These are phyloP conservation scores for Metschnikowia orientalis DNA, from an alignment of 805 yeast genomes.

Conservation along the genomic window DNA sequence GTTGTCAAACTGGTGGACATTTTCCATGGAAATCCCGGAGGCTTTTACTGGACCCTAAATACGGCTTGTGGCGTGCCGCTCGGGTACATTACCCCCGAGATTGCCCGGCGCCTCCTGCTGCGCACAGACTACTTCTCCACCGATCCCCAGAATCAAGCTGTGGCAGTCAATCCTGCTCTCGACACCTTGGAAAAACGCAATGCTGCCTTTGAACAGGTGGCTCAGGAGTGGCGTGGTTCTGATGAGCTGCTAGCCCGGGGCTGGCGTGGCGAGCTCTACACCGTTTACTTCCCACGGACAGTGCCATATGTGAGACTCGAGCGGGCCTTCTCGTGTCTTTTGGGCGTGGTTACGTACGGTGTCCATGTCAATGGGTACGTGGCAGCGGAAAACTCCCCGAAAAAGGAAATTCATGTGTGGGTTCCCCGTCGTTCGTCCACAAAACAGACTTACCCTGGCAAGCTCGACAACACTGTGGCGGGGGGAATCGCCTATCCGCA, in stretches of 20 bases:
- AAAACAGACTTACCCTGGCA: conserved; percentile 86
- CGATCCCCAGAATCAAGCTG: neutral
- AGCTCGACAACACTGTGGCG: conserved; percentile 90
- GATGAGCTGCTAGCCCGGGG: conserved; percentile 42
- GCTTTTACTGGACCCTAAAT: conserved; percentile 20
- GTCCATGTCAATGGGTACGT: conserved; percentile 82
- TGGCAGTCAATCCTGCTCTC: conserved; percentile 5
- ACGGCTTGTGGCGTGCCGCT: conserved; percentile 28
- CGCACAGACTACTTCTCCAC: conserved; percentile 2
- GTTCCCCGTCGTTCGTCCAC: conserved; percentile 73
- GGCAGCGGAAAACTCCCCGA: conserved; percentile 34
- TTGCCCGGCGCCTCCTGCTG: conserved; percentile 21
- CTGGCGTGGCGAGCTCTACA: conserved; percentile 86
- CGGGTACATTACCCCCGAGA: conserved; percentile 27
- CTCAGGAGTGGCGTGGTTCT: conserved; percentile 33
- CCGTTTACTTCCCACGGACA: conserved; percentile 55
- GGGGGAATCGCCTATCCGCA: conserved; percentile 89
- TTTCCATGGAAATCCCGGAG: conserved; percentile 21
- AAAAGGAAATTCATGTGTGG: conserved; percentile 60
- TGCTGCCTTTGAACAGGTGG: conserved; percentile 40
- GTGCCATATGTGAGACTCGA: conserved; percentile 67
- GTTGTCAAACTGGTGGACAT: conserved; percentile 29
- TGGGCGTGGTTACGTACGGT: conserved; percentile 90
- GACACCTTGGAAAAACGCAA: conserved; percentile 40
- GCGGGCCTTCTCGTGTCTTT: conserved; percentile 71